Evolutionary conservation across 2,329 filamentous ascomycete species (phyloP).

Genomic region (Colletotrichum lindemuthianum): DNA sequence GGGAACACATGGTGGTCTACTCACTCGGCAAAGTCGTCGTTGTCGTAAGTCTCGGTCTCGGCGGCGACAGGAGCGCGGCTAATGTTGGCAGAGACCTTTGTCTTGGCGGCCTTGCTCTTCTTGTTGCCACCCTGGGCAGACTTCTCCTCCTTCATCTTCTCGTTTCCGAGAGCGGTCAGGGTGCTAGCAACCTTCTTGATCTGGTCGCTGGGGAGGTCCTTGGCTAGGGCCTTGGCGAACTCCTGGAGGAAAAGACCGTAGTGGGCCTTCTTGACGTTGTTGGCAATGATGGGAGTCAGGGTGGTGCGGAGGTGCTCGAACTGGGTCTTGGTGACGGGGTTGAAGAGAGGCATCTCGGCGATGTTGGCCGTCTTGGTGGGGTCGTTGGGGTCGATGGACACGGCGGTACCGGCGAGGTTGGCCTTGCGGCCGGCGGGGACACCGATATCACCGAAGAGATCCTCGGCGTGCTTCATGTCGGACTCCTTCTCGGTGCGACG

Average conservation of each 20-base stretch:
- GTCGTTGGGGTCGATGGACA: constrained; percentile 77
- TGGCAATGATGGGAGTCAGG: constrained; percentile 79
- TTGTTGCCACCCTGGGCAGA: constrained; percentile 91
- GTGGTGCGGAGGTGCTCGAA: constrained; percentile 83
- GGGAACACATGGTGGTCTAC: constrained; percentile 50
- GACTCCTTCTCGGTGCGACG: constrained; percentile 85
- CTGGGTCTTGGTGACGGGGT: constrained; percentile 86
- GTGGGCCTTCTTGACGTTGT: constrained; percentile 86
- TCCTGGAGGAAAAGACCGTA: constrained; percentile 92
- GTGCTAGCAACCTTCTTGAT: constrained; percentile 95
- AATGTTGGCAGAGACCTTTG: constrained; percentile 84
- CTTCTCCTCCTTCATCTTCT: constrained; percentile 99
- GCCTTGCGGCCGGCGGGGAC: constrained; percentile 73
- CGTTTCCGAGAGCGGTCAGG: constrained; percentile 90
- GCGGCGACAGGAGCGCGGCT: constrained; percentile 63
- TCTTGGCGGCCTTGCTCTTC: constrained; percentile 97
- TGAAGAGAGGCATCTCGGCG: constrained; percentile 83
- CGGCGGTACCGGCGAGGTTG: constrained; percentile 70
- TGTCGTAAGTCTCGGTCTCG: constrained; percentile 83
- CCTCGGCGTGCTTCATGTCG: constrained; percentile 89
- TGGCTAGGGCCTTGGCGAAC: constrained; percentile 85
- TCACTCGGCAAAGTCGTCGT: constrained; percentile 84
- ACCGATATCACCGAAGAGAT: constrained; percentile 84
- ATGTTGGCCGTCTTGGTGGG: constrained; percentile 85
- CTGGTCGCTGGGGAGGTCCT: constrained; percentile 89